These are phyloP conservation scores for Aureococcus anophagefferens DNA, from an alignment of 108 stramenopile species.

Conservation along the genomic window DNA sequence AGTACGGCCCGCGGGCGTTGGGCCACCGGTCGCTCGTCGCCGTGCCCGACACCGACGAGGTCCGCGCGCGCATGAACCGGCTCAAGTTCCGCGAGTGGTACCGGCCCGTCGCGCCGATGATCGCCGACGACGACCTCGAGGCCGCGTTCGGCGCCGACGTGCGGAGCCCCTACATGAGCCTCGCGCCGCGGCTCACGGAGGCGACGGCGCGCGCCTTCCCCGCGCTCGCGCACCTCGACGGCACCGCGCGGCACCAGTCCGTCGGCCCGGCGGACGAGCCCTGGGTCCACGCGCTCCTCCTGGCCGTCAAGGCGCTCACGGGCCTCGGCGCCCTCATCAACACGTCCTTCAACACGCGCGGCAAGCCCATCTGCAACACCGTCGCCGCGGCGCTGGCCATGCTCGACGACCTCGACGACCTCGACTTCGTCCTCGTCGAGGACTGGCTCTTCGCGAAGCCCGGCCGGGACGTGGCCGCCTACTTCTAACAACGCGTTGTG, in stretches of 20 bases:
- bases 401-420: not conserved
- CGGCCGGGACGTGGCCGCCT: no score
- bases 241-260: not conserved
- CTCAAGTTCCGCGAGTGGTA: slow-evolving; percentile 2
- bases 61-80: not conserved
- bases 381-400: not conserved
- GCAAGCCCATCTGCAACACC: slow-evolving; percentile 4
- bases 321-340: not conserved
- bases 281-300: not conserved
- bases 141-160: not conserved
- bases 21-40: not conserved
- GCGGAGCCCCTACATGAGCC: slow-evolving; percentile 1
- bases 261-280: not conserved
- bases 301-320: not conserved
- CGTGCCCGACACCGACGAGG: not conserved
- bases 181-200: not conserved
- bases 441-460: not conserved
- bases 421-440: not conserved
- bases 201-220: not conserved
- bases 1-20: not conserved
- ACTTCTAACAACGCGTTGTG: no score
- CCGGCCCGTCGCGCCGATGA: slow-evolving; percentile 9
- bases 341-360: slow-evolving; percentile 1
- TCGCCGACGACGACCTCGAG: not conserved
- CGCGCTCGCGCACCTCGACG: slow-evolving; percentile 1